Evolutionary conservation across 352 stramenopile species (phyloP).

Genomic region (Aphanomyces euteiches): DNA sequence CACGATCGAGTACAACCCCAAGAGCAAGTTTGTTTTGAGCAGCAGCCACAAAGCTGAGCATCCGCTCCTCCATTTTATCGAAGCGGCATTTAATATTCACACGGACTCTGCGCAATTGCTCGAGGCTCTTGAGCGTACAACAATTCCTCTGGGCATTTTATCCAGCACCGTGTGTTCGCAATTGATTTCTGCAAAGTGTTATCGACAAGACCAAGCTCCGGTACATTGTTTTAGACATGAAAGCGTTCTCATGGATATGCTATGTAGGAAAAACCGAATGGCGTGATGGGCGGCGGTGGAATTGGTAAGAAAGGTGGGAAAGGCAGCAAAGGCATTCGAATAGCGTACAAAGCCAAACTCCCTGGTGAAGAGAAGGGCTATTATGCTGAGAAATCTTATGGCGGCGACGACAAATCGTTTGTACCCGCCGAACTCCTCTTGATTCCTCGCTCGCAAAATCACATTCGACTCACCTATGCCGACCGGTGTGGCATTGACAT

Average conservation of each 20-base stretch:
- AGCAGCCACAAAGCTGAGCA: slow-evolving; percentile 85
- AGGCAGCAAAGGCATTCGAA: slow-evolving; percentile 79
- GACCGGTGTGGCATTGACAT: slow-evolving; percentile 86
- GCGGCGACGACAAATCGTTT: slow-evolving; percentile 82
- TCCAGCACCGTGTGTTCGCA: slow-evolving; percentile 80
- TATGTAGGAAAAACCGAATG: not conserved
- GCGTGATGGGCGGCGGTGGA: slow-evolving; percentile 30
- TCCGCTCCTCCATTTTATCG: slow-evolving; percentile 81
- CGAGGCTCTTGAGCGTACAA: slow-evolving; percentile 77
- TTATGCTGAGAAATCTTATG: slow-evolving; percentile 81
- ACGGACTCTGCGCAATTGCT: slow-evolving; percentile 72
- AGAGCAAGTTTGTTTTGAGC: slow-evolving; percentile 83
- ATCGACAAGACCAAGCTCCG: slow-evolving; percentile 54
- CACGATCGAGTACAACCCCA: slow-evolving; percentile 83
- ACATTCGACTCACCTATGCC: slow-evolving; percentile 77
- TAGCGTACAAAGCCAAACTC: slow-evolving; percentile 85
- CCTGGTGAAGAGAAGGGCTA: slow-evolving; percentile 81
- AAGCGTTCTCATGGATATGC: slow-evolving; percentile 36
- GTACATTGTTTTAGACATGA: not conserved
- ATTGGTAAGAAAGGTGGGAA: slow-evolving; percentile 53
- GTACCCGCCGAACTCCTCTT: slow-evolving; percentile 76
- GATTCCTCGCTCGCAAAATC: slow-evolving; percentile 80
- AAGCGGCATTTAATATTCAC: slow-evolving; percentile 78
- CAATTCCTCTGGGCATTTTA: slow-evolving; percentile 78
- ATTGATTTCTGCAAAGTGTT: slow-evolving; percentile 78